Conservation (phyloP, 2,329 filamentous ascomycete genomes). For the Berkeleyomyces basicola region DNA sequence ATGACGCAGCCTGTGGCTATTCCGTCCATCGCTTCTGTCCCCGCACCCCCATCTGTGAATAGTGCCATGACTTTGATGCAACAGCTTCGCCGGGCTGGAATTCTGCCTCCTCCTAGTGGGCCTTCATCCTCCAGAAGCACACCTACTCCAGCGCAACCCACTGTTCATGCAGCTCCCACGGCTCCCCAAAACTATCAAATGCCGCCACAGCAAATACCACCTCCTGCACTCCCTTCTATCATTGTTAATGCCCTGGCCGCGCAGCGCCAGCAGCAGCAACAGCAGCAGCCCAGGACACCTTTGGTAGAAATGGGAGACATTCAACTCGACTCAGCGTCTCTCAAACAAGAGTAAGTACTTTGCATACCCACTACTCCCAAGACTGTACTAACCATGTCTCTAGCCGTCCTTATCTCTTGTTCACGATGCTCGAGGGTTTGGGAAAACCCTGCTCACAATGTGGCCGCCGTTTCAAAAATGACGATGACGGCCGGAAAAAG, state of each 20-base stretch:
- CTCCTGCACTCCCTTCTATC: conserved; percentile 17
- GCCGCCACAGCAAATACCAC: conserved; percentile 18
- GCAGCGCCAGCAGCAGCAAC: conserved; percentile 13
- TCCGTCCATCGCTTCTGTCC: conserved; percentile 14
- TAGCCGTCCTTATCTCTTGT: conserved; percentile 40
- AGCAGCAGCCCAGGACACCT: conserved; percentile 15
- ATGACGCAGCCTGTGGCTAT: conserved; percentile 16
- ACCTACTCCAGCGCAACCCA: conserved; percentile 18
- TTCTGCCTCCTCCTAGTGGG: conserved; percentile 31
- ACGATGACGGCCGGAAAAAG: conserved; percentile 62
- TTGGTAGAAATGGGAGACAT: conserved; percentile 15
- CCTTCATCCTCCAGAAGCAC: conserved; percentile 18
- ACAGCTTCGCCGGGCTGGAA: conserved; percentile 49
- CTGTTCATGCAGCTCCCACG: conserved; percentile 12
- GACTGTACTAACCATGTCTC: background rate
- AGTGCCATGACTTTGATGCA: conserved; percentile 47
- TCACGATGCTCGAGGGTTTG: conserved; percentile 60
- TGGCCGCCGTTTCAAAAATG: conserved; percentile 67
- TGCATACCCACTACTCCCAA: background rate
- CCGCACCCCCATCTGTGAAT: conserved; percentile 22
- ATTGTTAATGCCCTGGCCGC: conserved; percentile 24
- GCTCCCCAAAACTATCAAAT: background rate
- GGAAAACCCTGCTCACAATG: conserved; percentile 85
- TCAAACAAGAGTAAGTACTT: conserved; percentile 50
- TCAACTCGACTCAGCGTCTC: conserved; percentile 46